These are phyloP conservation scores for Aureobasidium musti DNA, from an alignment of 2,329 filamentous ascomycete species.

Conservation along the genomic window DNA sequence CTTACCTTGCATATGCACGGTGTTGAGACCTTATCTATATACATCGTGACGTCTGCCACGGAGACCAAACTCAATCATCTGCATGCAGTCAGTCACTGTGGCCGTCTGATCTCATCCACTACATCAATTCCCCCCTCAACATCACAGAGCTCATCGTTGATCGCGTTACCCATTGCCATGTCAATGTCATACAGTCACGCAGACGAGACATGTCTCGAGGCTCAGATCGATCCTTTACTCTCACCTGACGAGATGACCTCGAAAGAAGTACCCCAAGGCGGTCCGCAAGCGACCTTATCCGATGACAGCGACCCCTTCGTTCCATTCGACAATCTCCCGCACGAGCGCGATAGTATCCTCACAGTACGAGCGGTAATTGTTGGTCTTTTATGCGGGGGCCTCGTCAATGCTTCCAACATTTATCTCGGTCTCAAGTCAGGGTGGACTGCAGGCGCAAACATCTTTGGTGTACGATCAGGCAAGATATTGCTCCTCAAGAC, in stretches of 20 bases:
- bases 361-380: constrained; percentile 59
- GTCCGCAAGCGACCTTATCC: not conserved
- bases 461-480: not conserved
- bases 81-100: no score
- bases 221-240: no score
- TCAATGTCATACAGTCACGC: no score
- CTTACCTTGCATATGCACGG: not conserved
- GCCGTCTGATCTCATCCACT: no score
- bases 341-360: constrained; percentile 53
- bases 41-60: no score
- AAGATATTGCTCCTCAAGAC: constrained; percentile 38
- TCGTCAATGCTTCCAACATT: constrained; percentile 64
- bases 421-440: constrained; percentile 59
- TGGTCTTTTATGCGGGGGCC: constrained; percentile 58
- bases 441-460: not conserved
- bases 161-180: no score
- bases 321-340: constrained; percentile 47
- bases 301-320: constrained; percentile 43
- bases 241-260: no score
- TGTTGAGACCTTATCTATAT: not conserved
- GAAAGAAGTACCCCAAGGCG: not conserved
- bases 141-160: no score
- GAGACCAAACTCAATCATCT: no score
- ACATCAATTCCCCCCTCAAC: no score
- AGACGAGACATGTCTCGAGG: no score